These are phyloP conservation scores for Cyclocybe cylindracea DNA, from an alignment of 768 basidiomycete species.

Conservation along the genomic window DNA sequence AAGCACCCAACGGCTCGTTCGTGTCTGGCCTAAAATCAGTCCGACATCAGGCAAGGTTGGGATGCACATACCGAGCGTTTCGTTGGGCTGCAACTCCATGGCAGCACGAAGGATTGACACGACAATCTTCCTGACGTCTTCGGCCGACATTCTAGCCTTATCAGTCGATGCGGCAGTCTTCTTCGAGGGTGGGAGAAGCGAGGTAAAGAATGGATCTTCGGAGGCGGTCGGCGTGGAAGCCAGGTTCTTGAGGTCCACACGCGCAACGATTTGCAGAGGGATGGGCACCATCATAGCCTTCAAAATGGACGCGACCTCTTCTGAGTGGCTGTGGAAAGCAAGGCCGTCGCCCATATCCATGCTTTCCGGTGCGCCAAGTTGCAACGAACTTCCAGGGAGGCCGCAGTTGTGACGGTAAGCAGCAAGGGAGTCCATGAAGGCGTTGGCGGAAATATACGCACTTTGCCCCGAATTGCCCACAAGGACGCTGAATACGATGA, in stretches of 20 bases:
- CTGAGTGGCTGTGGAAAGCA: slow-evolving; percentile 19
- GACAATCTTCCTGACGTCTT: slow-evolving; percentile 18
- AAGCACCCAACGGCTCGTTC: slow-evolving; percentile 26
- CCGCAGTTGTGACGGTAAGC: slow-evolving; percentile 25
- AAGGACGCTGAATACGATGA: slow-evolving; percentile 19
- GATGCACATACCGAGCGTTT: slow-evolving; percentile 26
- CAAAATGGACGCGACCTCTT: slow-evolving; percentile 19
- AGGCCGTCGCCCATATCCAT: slow-evolving; percentile 22
- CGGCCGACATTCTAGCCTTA: slow-evolving; percentile 14
- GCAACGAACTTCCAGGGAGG: slow-evolving; percentile 26
- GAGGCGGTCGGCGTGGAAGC: slow-evolving; percentile 18
- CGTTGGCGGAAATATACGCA: slow-evolving; percentile 28
- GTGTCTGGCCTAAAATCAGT: slow-evolving; percentile 17
- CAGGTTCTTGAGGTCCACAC: slow-evolving; percentile 19
- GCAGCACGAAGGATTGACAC: slow-evolving; percentile 24
- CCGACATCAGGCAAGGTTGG: not conserved
- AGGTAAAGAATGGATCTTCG: slow-evolving; percentile 23
- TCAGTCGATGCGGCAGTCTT: not conserved
- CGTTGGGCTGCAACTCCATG: slow-evolving; percentile 26
- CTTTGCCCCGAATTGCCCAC: slow-evolving; percentile 29
- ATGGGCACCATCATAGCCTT: slow-evolving; percentile 22
- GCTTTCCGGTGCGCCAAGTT: slow-evolving; percentile 31
- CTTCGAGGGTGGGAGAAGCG: slow-evolving; percentile 12
- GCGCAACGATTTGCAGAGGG: slow-evolving; percentile 22
- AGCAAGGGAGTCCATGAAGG: slow-evolving; percentile 31